Evolutionary conservation across 495 filamentous ascomycete genomes (phyloP), one percentile per base, ranked within the genome.

Genomic region (Lepidopterella palustris): DNA sequence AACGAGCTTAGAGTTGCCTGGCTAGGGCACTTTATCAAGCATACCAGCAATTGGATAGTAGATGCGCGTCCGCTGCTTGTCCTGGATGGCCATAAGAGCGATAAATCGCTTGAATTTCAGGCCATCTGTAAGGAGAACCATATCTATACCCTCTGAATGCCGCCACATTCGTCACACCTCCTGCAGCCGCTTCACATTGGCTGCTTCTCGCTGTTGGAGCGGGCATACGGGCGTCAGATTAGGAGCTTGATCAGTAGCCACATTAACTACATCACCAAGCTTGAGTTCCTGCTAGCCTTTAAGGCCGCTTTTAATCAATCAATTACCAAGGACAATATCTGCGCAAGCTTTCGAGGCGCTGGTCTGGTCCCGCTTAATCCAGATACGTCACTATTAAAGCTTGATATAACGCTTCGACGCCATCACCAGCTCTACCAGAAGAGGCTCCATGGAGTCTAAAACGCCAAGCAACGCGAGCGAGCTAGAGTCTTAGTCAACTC

Each of bases 121-220:
- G n/a, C n/a, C n/a, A n/a, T n/a, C 47, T 62, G 48, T 28, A 58
- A 24, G 20, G 29, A 57, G 27, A 39, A 63, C 28, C 52, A 58
- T 9, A 68, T 68, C 45, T 58, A 58, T 21, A 53, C 53, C 21
- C 24, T 68, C 24, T 62, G 58, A 52, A 62, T 70, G 57, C 67
- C 62, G 13, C 11, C 59, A 42, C 60, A 70, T 32, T 62, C 45
- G 24, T 68, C 57, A 13, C 66, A 68, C 60, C 57, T 68, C 8
- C 53, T 68, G 5, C 60, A 70, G 56, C 68, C 68, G 9, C 57
- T 68, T 31, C 58, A 70, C 58, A 55, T 70, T 56, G 56, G 56
- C 13, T 67, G 56, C 32, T 67, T 67, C 47, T 52, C 49, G 29
- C 57, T 45, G 9, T 49, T 69, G 39, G 64, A 69, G 32, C 25